A percentile compares a stretch with the other conserved stretches of the same genome.
These are phyloP conservation scores for Aureobasidium musti DNA, from an alignment of 2,329 filamentous ascomycete species.

Conservation along the genomic window DNA sequence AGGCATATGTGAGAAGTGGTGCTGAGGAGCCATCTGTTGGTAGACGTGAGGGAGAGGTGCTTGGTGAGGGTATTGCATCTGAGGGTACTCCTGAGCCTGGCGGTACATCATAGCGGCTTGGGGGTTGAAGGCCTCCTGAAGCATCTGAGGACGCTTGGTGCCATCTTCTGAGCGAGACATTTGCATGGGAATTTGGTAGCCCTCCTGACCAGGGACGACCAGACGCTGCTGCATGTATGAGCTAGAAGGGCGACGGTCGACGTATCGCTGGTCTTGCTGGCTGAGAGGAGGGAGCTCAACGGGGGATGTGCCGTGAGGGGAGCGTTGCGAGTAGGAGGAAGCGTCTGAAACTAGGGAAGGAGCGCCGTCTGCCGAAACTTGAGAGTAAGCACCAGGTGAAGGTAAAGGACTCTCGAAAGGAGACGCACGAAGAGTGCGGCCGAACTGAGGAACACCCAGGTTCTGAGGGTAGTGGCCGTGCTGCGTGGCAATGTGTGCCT, in stretches of 20 bases:
- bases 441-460: conserved; percentile 39
- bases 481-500: conserved; percentile 30
- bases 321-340: conserved; percentile 50
- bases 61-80: conserved; percentile 32
- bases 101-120: conserved; percentile 32
- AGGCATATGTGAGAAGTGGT: conserved; percentile 32
- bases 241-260: conserved; percentile 38
- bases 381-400: conserved; percentile 64
- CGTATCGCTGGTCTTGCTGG: conserved; percentile 31
- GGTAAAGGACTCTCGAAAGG: conserved; percentile 60
- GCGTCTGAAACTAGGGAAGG: conserved; percentile 71
- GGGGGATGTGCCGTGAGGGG: conserved; percentile 50
- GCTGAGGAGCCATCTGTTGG: conserved; percentile 38
- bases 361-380: conserved; percentile 62
- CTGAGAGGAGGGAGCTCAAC: conserved; percentile 49
- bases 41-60: conserved; percentile 32
- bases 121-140: conserved; percentile 42
- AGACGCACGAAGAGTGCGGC: conserved; percentile 35
- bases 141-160: conserved; percentile 38
- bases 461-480: conserved; percentile 37
- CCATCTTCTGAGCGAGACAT: conserved; percentile 38
- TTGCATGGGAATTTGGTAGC: conserved; percentile 37
- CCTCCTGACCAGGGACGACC: conserved; percentile 40
- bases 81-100: conserved; percentile 33
- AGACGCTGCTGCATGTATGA: conserved; percentile 34